Base-by-base conservation (phyloP, 495 filamentous ascomycete genomes). In the Sporormia fimetaria region DNA sequence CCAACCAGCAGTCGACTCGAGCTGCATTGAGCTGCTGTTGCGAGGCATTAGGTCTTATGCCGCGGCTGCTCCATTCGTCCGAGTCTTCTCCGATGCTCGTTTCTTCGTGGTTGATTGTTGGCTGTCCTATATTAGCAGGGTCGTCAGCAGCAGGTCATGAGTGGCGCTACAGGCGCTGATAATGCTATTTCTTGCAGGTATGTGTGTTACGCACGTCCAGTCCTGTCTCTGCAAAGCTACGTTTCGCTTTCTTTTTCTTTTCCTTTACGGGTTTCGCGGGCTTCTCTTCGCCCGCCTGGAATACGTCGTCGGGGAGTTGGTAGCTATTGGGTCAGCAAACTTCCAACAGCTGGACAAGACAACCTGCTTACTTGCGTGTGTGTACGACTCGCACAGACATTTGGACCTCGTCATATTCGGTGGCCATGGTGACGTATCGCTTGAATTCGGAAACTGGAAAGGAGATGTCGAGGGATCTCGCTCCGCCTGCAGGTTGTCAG, bases 291-390 rank as follows among this genome's bases (percentile, higher is more conserved):
- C 86, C 87, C 3, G 76, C 63, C 42, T 77, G 70, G 59, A 98
- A 98, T 1, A 96, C 77, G 59, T 98, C 86, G 37, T 79, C 75
- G 14, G 90, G 92, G 14, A 98, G 68, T 55, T 85, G 81, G 53
- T 78, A 83, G 57, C 86, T 51, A 24, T 24, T 29, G 23, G 51
- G 55, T 52, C 42, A 55, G 57, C 26, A 26, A 21, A 29, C 18
- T 45, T 18, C 17, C 20, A 29, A 15, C 3, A 7, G 31, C 15
- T 30, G 8, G 12, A 37, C n/a, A 9, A 8, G 30, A 20, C 21
- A 15, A 26, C 21, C 33, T 32, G 58, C 77, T 63, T 63, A 85
- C 83, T 78, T 92, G 60, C 80, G 73, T 36, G 82, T 74, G 60
- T 86, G 79, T 21, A 75, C 74, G 31, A 93, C 71, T 6, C 73